Conservation (phyloP, 495 filamentous ascomycete species). For the Lepraria neglecta region DNA sequence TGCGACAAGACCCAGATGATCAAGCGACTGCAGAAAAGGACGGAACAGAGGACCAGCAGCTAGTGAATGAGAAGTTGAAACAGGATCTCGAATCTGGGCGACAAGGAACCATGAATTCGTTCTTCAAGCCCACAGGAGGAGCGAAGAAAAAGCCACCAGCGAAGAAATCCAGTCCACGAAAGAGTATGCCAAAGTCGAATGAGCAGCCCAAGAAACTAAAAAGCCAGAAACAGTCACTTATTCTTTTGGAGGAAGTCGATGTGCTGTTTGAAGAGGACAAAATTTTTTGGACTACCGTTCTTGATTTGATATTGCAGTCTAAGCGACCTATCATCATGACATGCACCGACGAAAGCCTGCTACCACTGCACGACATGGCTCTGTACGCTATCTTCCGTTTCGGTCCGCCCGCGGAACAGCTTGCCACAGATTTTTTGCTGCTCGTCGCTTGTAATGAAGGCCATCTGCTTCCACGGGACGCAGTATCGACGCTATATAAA, state of each 20-base stretch:
- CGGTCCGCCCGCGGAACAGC: slow-evolving; percentile 55
- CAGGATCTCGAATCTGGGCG: slow-evolving; percentile 58
- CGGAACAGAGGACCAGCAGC: slow-evolving; percentile 30
- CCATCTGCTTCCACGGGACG: slow-evolving; percentile 64
- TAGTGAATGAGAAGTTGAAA: slow-evolving; percentile 39
- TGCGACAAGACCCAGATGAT: slow-evolving; percentile 46
- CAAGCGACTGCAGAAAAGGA: slow-evolving; percentile 33
- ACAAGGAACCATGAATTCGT: slow-evolving; percentile 71
- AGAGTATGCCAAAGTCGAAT: slow-evolving; percentile 15
- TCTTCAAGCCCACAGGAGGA: slow-evolving; percentile 57
- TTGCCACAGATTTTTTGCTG: slow-evolving; percentile 73
- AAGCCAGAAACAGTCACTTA: slow-evolving; percentile 84
- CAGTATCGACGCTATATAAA: slow-evolving; percentile 62
- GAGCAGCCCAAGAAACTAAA: slow-evolving; percentile 29
- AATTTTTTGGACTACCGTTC: slow-evolving; percentile 82
- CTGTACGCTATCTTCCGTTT: slow-evolving; percentile 87
- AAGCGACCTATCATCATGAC: slow-evolving; percentile 91
- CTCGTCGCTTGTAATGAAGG: slow-evolving; percentile 86
- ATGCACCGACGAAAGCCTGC: slow-evolving; percentile 76
- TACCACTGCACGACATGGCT: slow-evolving; percentile 63
- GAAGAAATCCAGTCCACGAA: slow-evolving; percentile 37
- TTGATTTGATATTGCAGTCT: slow-evolving; percentile 70
- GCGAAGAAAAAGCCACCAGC: slow-evolving; percentile 26
- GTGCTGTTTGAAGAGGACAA: slow-evolving; percentile 91
- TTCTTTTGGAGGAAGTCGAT: slow-evolving; percentile 92